A percentile compares a stretch with the other conserved stretches of the same genome.
phyloP scores from a whole-genome alignment of 2,329 filamentous ascomycete genomes.

The Fusarium sp. region DNA sequence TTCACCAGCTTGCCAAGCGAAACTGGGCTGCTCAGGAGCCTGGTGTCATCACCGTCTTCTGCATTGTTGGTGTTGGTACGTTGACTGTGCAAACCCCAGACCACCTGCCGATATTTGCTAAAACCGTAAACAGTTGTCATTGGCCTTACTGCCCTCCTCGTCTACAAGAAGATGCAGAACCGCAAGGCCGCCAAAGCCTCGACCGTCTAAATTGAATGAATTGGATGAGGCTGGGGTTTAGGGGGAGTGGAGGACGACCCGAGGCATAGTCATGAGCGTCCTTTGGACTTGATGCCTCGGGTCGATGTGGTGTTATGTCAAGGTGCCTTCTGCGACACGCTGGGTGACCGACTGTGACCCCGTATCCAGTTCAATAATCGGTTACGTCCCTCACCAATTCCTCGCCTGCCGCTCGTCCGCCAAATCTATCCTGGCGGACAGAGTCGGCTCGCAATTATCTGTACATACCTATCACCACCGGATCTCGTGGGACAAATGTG shows the following conservation, averaged over 20 bases:
- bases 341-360: conserved; percentile 46
- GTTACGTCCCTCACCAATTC: conserved; percentile 40
- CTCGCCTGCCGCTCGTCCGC: conserved; percentile 26
- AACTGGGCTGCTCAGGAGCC: conserved; percentile 53
- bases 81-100: not conserved
- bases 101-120: conserved; percentile 17
- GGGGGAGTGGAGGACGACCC: conserved; percentile 39
- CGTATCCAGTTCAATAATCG: conserved; percentile 42
- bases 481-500: conserved; percentile 42
- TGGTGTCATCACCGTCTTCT: conserved; percentile 56
- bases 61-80: conserved; percentile 54
- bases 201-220: conserved; percentile 30
- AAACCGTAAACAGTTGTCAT: conserved; percentile 45
- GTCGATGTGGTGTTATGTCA: conserved; percentile 42
- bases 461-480: conserved; percentile 41
- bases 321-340: conserved; percentile 43
- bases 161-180: conserved; percentile 47
- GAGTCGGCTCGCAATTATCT: conserved; percentile 31
- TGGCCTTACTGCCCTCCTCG: conserved; percentile 45
- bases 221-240: conserved; percentile 21
- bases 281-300: conserved; percentile 26
- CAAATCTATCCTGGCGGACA: conserved; percentile 12
- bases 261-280: conserved; percentile 34
- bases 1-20: conserved; percentile 53
- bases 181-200: conserved; percentile 50